Evolutionary conservation across 805 yeast species (phyloP).

Genomic region (Zygosaccharomyces rouxii): DNA sequence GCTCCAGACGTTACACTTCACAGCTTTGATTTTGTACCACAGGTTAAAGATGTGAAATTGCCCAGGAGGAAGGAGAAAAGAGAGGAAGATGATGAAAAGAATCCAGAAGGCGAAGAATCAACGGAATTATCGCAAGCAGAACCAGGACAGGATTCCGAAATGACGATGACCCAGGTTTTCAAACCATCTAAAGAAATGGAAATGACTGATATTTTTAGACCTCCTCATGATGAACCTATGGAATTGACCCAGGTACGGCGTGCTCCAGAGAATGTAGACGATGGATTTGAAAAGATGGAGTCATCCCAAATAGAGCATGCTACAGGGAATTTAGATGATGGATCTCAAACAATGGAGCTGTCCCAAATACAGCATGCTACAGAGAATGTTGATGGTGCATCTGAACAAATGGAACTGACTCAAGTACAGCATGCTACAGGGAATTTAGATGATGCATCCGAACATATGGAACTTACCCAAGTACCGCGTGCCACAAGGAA

Average conservation of each 20-base stretch:
- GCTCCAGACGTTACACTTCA: constrained; percentile 72
- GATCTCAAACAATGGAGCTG: no score
- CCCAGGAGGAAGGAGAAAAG: constrained; percentile 21
- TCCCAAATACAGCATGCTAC: no score
- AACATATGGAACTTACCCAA: constrained; percentile 16
- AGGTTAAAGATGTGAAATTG: constrained; percentile 15
- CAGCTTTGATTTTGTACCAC: constrained; percentile 43
- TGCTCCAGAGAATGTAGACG: no score
- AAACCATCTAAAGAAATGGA: constrained; percentile 13
- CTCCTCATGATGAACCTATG: constrained; percentile 12
- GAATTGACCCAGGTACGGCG: constrained; percentile 10
- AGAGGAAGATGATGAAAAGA: not conserved
- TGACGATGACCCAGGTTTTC: constrained; percentile 25
- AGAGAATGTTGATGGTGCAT: no score
- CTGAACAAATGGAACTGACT: constrained; percentile 1
- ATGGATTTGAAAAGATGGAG: constrained; percentile 7
- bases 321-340: no score
- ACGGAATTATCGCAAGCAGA: constrained; percentile 3
- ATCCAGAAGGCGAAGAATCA: not conserved
- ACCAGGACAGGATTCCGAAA: constrained; percentile 17
- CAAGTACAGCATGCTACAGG: not conserved
- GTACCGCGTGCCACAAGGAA: no score
- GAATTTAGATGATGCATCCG: not conserved
- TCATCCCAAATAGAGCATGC: constrained; percentile 10
- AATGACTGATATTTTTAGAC: constrained; percentile 6